phyloP scores from a whole-genome alignment of 2,329 filamentous ascomycete genomes.

The Ophiostoma angusticollis region DNA sequence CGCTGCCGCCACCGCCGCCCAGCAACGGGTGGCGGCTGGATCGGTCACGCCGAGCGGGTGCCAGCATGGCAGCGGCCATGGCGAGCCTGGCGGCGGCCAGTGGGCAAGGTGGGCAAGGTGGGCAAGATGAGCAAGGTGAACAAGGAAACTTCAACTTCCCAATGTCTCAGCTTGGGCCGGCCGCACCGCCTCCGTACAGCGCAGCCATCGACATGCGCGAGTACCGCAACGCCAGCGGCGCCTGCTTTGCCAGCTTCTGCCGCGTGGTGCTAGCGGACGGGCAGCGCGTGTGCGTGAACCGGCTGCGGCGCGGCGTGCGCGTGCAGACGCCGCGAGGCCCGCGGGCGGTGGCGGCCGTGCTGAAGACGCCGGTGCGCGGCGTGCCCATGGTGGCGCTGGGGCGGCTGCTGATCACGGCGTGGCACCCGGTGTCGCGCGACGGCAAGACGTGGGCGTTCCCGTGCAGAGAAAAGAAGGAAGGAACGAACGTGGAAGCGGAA shows the following conservation, averaged over 20 bases:
- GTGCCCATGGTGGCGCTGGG: constrained; percentile 33
- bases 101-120: too few relatives aligned
- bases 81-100: constrained; percentile 14
- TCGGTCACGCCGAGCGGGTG: not conserved
- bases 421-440: constrained; percentile 38
- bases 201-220: constrained; percentile 27
- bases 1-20: constrained; percentile 30
- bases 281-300: constrained; percentile 26
- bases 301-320: constrained; percentile 31
- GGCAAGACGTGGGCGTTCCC: constrained; percentile 18
- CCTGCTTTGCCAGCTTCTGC: constrained; percentile 42
- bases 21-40: constrained; percentile 17
- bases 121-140: too few relatives aligned
- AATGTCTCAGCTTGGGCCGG: too few relatives aligned
- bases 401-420: constrained; percentile 40
- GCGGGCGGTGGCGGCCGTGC: constrained; percentile 35
- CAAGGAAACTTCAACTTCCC: too few relatives aligned
- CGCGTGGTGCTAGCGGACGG: constrained; percentile 30
- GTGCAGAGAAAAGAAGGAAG: constrained; percentile 14
- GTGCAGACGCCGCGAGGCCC: constrained; percentile 39
- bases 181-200: constrained; percentile 14
- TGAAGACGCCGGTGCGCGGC: constrained; percentile 33
- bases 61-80: not conserved
- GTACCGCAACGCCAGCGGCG: constrained; percentile 29
- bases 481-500: too few relatives aligned